Conservation (phyloP, 2,329 filamentous ascomycete species). For the Trichoderma breve region DNA sequence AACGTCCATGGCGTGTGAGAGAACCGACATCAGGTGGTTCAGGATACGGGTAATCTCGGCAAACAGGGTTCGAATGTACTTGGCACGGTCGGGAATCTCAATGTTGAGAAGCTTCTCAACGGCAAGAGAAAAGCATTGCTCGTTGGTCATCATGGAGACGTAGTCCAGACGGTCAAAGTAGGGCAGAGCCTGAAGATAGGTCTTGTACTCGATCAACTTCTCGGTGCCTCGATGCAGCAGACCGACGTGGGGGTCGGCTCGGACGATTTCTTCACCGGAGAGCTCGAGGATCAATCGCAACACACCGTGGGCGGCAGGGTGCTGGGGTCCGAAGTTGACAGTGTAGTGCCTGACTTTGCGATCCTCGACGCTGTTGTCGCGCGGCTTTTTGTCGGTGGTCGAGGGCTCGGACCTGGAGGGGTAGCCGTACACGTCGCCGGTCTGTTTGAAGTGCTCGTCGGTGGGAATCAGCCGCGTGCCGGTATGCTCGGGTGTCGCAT, state of each 20-base stretch:
- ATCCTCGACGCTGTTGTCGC: constrained; percentile 49
- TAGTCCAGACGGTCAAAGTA: constrained; percentile 99
- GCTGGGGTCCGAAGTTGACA: constrained; percentile 98
- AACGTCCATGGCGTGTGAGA: constrained; percentile 98
- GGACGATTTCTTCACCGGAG: constrained; percentile 95
- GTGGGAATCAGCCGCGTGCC: constrained; percentile 64
- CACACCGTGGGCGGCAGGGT: constrained; percentile 97
- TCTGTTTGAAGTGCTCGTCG: constrained; percentile 61
- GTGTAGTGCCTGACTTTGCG: constrained; percentile 98
- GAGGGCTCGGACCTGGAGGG: constrained; percentile 41
- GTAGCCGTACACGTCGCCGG: constrained; percentile 50
- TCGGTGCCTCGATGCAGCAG: constrained; percentile 95
- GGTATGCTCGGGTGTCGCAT: constrained; percentile 53
- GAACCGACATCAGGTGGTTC: constrained; percentile 97
- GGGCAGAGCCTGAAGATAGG: constrained; percentile 93
- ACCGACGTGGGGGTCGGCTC: constrained; percentile 94
- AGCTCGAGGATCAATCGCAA: constrained; percentile 95
- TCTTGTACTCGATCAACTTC: constrained; percentile 99
- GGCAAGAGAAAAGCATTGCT: constrained; percentile 93
- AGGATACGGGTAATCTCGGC: constrained; percentile 90
- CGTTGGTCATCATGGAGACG: constrained; percentile 99
- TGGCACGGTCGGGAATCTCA: constrained; percentile 91
- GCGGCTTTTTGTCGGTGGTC: constrained; percentile 44
- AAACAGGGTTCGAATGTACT: constrained; percentile 95
- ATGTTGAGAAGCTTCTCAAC: constrained; percentile 98